These are phyloP conservation scores for Pyricularia pennisetigena DNA, from an alignment of 2,329 filamentous ascomycete species.

Conservation along the genomic window DNA sequence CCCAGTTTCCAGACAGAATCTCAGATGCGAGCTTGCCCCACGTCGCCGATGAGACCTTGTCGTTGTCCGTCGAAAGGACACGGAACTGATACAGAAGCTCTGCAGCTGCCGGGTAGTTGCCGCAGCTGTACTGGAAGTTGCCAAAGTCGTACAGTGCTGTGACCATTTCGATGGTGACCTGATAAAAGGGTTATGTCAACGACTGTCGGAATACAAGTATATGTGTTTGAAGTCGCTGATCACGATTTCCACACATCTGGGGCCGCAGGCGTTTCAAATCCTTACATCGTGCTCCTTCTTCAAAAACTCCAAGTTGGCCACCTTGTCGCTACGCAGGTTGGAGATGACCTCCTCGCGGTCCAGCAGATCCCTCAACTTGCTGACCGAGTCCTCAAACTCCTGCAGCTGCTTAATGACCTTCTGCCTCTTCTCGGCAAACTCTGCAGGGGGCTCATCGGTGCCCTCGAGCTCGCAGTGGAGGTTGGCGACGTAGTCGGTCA, in stretches of 20 bases:
- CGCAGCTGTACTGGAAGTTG: conserved; percentile 96
- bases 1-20: conserved; percentile 93
- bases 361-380: conserved; percentile 79
- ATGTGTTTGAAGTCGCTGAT: neutral
- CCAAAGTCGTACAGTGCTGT: conserved; percentile 93
- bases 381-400: conserved; percentile 76
- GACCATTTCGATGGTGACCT: conserved; percentile 91
- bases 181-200: neutral
- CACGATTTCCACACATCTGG: neutral
- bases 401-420: conserved; percentile 77
- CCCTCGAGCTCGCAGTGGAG: conserved; percentile 85
- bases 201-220: neutral
- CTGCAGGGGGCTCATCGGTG: conserved; percentile 65
- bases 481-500: conserved; percentile 94
- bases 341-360: conserved; percentile 83
- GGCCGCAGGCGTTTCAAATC: conserved; percentile 9
- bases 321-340: conserved; percentile 91
- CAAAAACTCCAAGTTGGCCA: conserved; percentile 94
- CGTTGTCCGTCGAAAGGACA: conserved; percentile 94
- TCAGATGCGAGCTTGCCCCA: conserved; percentile 98
- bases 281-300: conserved; percentile 89
- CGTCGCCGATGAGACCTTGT: conserved; percentile 89
- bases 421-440: conserved; percentile 84
- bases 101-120: conserved; percentile 81
- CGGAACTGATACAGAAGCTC: conserved; percentile 97